Evolutionary conservation across 2,329 filamentous ascomycete genomes (phyloP).

Genomic region (Venturia pyrina): DNA sequence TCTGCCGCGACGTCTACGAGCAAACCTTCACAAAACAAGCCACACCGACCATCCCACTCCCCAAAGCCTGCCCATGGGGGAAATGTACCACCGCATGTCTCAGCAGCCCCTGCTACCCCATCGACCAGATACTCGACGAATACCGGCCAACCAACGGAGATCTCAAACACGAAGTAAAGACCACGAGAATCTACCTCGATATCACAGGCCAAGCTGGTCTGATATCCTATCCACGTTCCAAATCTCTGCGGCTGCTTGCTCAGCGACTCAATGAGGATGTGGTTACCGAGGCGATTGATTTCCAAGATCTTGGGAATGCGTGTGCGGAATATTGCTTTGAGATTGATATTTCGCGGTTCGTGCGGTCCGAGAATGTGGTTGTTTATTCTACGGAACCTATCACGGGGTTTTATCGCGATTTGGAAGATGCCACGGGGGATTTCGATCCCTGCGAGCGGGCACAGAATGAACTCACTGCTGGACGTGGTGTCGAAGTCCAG

Average conservation of each 20-base stretch:
- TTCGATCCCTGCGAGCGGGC: background rate
- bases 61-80: background rate
- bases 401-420: background rate
- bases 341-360: background rate
- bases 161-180: background rate
- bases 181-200: background rate
- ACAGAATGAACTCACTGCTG: background rate
- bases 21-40: background rate
- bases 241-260: background rate
- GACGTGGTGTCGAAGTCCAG: background rate
- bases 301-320: background rate
- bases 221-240: background rate
- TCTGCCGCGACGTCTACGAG: background rate
- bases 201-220: background rate
- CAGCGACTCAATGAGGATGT: background rate
- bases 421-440: background rate
- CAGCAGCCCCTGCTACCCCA: background rate
- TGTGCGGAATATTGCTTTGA: background rate
- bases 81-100: background rate
- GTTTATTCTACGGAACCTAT: background rate
- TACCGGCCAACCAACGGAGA: background rate
- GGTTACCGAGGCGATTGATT: background rate
- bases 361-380: background rate
- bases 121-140: background rate
- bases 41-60: background rate